Base-by-base conservation (phyloP, 805 yeast species). In the Kuraishia capsulata region DNA sequence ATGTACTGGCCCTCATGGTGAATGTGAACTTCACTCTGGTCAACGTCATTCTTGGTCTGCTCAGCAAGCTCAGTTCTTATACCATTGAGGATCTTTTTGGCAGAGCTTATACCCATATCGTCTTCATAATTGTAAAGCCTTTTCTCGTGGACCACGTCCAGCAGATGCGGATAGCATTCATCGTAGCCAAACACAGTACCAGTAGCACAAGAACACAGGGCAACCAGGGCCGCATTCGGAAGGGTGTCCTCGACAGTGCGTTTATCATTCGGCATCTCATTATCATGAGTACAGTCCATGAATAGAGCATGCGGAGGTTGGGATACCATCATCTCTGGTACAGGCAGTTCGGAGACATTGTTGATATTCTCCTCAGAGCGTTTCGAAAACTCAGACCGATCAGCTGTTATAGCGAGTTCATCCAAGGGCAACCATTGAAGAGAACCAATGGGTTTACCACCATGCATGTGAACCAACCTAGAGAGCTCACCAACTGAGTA, bases 281-380 rank as follows among this genome's bases (percentile, higher is more conserved):
- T 90, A 57, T 90, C 98, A 57, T 90, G 98, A 2, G 97, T 89
- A 52, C 97, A 90, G 54, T 92, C 97, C 97, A 92, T 90, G 49
- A 90, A 82, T 49, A 92, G 65, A 0, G 97, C 96, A 61, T 88
- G 97, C 3, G 95, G 94, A n/a, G 80, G 76, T 33, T 79, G 73
- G 3, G 81, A 68, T 2, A 78, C 67, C 35, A 90, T 66, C 8
- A 75, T 65, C 46, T 69, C 70, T 2, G 94, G 90, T 36, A 84
- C 69, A 42, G 76, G 77, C 43, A 82, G 62, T 53, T 82, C 88
- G 4, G 88, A 75, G 19, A 63, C 66, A 25, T 68, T 56, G 31
- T 52, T 59, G 8, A 54, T 49, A 40, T 51, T 54, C 38, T 56
- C 63, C 1, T 39, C 32, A 19, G 35, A 31, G 17, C 47, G 48